These are phyloP conservation scores for Exophiala bonariae DNA, from an alignment of 2,329 filamentous ascomycete genomes.

Conservation along the genomic window DNA sequence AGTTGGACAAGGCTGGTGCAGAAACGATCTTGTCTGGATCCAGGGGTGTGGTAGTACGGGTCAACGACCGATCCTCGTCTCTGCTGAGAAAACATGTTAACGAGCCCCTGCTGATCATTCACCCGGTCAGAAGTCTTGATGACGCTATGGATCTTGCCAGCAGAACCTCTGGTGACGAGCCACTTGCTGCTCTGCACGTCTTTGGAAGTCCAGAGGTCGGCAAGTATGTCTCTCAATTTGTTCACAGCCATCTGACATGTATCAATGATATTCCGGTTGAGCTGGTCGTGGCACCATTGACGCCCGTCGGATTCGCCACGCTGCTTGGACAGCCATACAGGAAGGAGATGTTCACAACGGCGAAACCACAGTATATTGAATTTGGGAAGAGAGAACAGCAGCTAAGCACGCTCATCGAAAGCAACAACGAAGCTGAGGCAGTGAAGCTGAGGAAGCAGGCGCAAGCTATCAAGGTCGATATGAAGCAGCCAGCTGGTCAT, in stretches of 20 bases:
- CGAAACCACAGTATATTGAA: slow-evolving; percentile 45
- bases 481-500: slow-evolving; percentile 35
- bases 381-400: slow-evolving; percentile 17
- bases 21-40: slow-evolving; percentile 2
- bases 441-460: slow-evolving; percentile 22
- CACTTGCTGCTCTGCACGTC: slow-evolving; percentile 51
- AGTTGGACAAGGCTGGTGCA: slow-evolving; percentile 5
- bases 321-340: slow-evolving; percentile 38
- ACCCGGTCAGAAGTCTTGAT: slow-evolving; percentile 51
- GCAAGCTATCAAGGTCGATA: slow-evolving; percentile 33
- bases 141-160: slow-evolving; percentile 49
- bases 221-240: slow-evolving; percentile 63
- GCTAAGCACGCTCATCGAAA: slow-evolving; percentile 14
- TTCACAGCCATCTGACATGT: slow-evolving; percentile 51
- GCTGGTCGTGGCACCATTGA: slow-evolving; percentile 43
- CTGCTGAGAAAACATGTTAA: neutral
- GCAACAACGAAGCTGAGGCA: slow-evolving; percentile 1
- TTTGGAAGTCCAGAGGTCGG: slow-evolving; percentile 51
- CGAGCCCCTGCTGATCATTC: slow-evolving; percentile 44
- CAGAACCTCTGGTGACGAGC: slow-evolving; percentile 14
- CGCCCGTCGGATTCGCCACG: slow-evolving; percentile 1
- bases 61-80: neutral
- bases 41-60: neutral
- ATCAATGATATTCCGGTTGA: slow-evolving; percentile 59
- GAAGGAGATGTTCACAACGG: slow-evolving; percentile 44